Conservation (phyloP, 164 flowering plant species). For the Magnolia sinica region DNA sequence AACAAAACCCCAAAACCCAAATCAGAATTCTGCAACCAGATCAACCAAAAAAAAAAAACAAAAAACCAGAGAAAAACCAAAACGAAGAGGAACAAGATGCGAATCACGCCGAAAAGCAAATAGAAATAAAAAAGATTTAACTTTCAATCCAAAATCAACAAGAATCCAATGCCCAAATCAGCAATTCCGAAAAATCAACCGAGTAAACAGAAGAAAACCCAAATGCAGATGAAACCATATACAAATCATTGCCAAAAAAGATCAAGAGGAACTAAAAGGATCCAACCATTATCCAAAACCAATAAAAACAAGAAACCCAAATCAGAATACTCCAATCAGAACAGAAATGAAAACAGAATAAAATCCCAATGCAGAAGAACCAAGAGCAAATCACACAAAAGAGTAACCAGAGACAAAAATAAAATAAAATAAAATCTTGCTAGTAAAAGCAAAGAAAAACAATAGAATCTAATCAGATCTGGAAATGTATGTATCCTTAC, state of each 20-base stretch:
- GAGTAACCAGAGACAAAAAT: not conserved
- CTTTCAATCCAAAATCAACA: not conserved
- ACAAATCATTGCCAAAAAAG: not conserved
- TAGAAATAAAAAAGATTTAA: conserved; percentile 15
- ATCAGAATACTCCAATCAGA: not conserved
- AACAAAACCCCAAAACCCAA: not conserved
- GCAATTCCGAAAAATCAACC: not conserved
- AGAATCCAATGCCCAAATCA: not conserved
- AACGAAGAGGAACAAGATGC: not conserved
- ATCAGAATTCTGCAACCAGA: not conserved
- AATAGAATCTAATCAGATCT: conserved; percentile 28
- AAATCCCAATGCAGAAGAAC: not conserved
- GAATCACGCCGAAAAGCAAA: conserved; percentile 2
- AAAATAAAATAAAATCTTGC: conserved; percentile 15
- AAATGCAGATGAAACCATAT: not conserved
- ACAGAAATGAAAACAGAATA: not conserved
- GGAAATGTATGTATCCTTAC: conserved; percentile 28
- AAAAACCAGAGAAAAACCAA: not conserved
- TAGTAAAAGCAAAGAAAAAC: not conserved
- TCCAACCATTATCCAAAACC: conserved; percentile 8
- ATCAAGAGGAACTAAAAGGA: conserved; percentile 8
- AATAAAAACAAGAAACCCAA: not conserved
- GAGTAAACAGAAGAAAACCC: not conserved
- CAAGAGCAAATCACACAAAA: conserved; percentile 1
- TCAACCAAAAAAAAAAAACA: not conserved